Percentiles rank a stretch among this genome's conserved stretches.
Evolutionary conservation across 495 filamentous ascomycete genomes (phyloP).

Genomic region (Lasiosphaeriaceae sp.): DNA sequence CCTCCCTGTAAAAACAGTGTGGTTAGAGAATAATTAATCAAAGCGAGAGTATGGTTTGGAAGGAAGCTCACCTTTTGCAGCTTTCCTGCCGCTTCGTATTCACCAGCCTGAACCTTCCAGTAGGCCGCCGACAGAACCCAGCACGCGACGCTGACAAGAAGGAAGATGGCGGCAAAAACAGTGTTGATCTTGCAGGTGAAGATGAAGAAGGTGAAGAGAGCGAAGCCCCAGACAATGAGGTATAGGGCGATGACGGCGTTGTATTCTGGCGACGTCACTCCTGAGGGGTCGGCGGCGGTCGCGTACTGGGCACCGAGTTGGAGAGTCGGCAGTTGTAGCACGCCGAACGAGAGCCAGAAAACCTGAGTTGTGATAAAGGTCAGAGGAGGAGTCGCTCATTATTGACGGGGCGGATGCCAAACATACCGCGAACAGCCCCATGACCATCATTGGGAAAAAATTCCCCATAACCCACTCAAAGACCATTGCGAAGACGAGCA

Average conservation of each 20-base stretch:
- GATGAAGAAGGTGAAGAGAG: slow-evolving; percentile 52
- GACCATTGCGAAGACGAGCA: slow-evolving; percentile 44
- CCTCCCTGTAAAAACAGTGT: slow-evolving; percentile 29
- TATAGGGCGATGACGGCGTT: slow-evolving; percentile 49
- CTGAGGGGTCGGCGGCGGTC: slow-evolving; percentile 40
- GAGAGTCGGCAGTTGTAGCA: slow-evolving; percentile 50
- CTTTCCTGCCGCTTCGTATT: slow-evolving; percentile 38
- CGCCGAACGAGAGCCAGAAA: slow-evolving; percentile 52
- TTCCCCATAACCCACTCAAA: slow-evolving; percentile 52
- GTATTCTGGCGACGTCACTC: slow-evolving; percentile 39
- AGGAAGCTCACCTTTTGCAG: slow-evolving; percentile 42
- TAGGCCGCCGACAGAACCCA: slow-evolving; percentile 50
- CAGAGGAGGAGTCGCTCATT: too few species aligned
- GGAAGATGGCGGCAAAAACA: slow-evolving; percentile 51
- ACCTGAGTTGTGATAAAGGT: too few species aligned
- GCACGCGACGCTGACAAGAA: slow-evolving; percentile 43
- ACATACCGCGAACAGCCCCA: slow-evolving; percentile 54
- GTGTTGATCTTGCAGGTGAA: slow-evolving; percentile 53
- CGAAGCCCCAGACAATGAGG: slow-evolving; percentile 54
- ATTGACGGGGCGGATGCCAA: too few species aligned
- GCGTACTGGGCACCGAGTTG: slow-evolving; percentile 46
- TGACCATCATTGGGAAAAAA: slow-evolving; percentile 56
- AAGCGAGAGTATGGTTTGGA: not conserved
- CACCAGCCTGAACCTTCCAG: slow-evolving; percentile 44
- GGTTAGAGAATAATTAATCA: not conserved